Base-by-base conservation (phyloP, 106 monocot species). In the Phalaenopsis equestris region DNA sequence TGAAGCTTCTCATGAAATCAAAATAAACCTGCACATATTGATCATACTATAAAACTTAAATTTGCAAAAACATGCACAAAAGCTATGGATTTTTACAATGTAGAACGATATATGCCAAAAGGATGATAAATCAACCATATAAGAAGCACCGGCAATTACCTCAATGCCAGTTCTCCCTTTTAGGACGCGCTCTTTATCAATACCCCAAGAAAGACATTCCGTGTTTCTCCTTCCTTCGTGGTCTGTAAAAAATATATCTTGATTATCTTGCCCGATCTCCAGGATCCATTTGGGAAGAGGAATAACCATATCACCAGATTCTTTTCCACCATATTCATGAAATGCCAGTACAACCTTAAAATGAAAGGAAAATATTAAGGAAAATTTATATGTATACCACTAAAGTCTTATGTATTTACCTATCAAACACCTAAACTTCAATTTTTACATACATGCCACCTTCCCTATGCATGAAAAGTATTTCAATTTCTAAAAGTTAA, bases 1-100 rank as follows among this genome's bases (percentile, higher is more conserved):
- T 87, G 82, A 98, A 98, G 84, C 98, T 98, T 88, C 94, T 92
- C 98, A 98, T 94, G 77, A 98, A 94, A 78, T 98, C 98, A 94
- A 94, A 98, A 82, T 83, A 92, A 41, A 92, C 92, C 96, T 97
- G 84, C 38, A 75, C 11, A 64, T 56, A 78, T 45, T 56, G 5
- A 19, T 46, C 5, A 77, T 23, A 15, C 1, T 30, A 77, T 19
- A 77, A 14, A 23, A 77, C 46, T 17, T 19, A 57, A 6, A 42
- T 78, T 56, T 56, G 56, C 18, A 58, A 12, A 78, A 41, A 78
- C 41, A 41, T 30, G 36, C 77, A 77, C 10, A 30, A 52, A 67
- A 82, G 18, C 10, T 24, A 37, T 23, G 24, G 45, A 55, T 6
- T n/a, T 57, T 78, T 17, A 9, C 7, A 56, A 39, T 55, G 47